Base-by-base conservation (phyloP, 805 yeast species). In the Teunomyces panamensis region DNA sequence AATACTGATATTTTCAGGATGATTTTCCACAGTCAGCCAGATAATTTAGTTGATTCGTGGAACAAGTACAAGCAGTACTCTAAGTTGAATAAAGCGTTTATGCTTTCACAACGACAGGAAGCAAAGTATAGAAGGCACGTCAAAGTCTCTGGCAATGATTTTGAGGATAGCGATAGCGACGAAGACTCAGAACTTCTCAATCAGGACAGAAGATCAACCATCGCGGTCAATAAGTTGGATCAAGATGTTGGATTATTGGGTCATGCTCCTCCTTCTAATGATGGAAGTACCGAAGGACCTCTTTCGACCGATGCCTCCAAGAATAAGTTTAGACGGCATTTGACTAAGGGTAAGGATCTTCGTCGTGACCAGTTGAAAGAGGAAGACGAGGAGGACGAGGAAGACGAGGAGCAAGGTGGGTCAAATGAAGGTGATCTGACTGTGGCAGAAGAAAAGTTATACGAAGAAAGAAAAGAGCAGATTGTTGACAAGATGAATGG, bases 1-100 rank as follows among this genome's bases (percentile, higher is more conserved):
- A 94, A 94, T 60, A 89, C 98, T 0, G 75, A 80, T 49, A 70
- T 95, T 1, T 94, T 80, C 69, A 76, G 97, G 51, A 74, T 85
- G 64, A 87, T 94, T 1, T 94, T 94, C 77, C 91, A 91, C 54
- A 83, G 89, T 52, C 99, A 95, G 62, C 99, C 99, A 0, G 99
- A 94, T 65, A 89, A 92, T 63, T 74, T 81, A 5, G 98, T 92
- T n/a, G 75, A 75, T 20, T 79, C 90, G 0, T 94, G 99, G 99
- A 79, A 79, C 48, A 96, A 89, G 48, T 94, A 89, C 64, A 91
- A 88, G 62, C 82, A 78, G 26, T 86, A 75, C 62, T 76, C 82
- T 49, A 81, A 78, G 50, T 65, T 86, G 55, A 74, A 74, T 43
- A 71, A 76, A 14, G 89, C 86, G 0, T 89, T 89, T 59, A 51